Evolutionary conservation across 192 early-diverging fungal species (phyloP), one percentile per base, ranked within the genome.

Genomic region (Gamsiella multidivaricata): DNA sequence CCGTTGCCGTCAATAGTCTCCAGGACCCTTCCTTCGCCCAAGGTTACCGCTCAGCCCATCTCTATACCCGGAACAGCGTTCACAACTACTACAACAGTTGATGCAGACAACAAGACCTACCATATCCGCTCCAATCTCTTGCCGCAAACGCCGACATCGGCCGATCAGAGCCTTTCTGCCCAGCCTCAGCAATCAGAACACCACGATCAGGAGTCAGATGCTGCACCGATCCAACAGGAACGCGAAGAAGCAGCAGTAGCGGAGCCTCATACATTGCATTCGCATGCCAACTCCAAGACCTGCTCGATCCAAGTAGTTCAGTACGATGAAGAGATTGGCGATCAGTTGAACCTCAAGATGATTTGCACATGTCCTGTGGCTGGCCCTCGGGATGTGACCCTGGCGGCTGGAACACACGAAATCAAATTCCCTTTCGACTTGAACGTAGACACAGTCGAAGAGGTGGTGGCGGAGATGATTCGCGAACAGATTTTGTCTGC

Each of bases 391-490:
- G 81, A 79, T 71, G 62, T 69, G 45, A 59, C 69, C 10, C 50
- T 67, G 55, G 45, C 78, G 46, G 69, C 78, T 59, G 74, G 74
- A 28, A 82, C 70, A 45, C 81, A 86, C 41, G 88, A 91, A 55
- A 90, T 92, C 72, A 91, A 89, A 60, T 92, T 92, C 73, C 88
- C 89, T 0, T 90, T 91, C 65, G 82, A 82, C 61, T 65, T 88
- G 53, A 82, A 80, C 31, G 84, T 88, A 0, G 93, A 94, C 54
- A 94, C 92, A 1, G 87, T 90, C 7, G 86, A 89, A 12, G 88
- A 91, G 56, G 93, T 94, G 3, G 91, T 94, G 3, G 63, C 83
- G 15, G 87, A 89, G 65, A 89, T 89, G 87, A 82, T 88, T 55
- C 63, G 80, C 26, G 80, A 81, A 61, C 71, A 73, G 57, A 81